These are phyloP conservation scores for Puccinia novopanici DNA, from an alignment of 1,284 basidiomycete species.

Conservation along the genomic window DNA sequence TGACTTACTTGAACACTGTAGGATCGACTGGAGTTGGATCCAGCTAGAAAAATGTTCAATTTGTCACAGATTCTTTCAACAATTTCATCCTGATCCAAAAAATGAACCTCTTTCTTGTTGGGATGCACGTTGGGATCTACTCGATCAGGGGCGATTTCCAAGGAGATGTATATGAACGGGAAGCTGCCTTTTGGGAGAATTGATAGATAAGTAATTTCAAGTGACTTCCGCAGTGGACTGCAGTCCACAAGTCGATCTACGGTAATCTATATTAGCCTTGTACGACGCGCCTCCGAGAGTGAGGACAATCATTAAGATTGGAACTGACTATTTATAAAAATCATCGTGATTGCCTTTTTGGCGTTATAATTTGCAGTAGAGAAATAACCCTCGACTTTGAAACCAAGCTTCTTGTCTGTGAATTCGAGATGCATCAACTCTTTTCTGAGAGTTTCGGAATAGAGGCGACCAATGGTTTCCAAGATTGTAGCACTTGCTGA, in stretches of 20 bases:
- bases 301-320: not conserved
- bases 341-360: conserved; percentile 78
- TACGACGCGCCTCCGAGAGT: not conserved
- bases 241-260: conserved; percentile 95
- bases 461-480: conserved; percentile 77
- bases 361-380: conserved; percentile 86
- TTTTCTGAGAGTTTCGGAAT: conserved; percentile 77
- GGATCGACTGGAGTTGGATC: conserved; percentile 68
- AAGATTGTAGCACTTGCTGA: conserved; percentile 66
- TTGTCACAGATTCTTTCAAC: conserved; percentile 76
- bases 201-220: conserved; percentile 81
- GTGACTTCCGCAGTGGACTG: conserved; percentile 76
- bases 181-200: conserved; percentile 87
- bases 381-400: conserved; percentile 74
- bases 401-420: conserved; percentile 60
- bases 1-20: conserved; percentile 76
- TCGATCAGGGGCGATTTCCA: conserved; percentile 79
- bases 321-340: conserved; percentile 93
- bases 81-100: conserved; percentile 87
- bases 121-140: conserved; percentile 99
- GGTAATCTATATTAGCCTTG: not conserved
- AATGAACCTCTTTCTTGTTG: conserved; percentile 89
- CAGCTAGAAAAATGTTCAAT: conserved; percentile 70
- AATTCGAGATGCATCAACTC: conserved; percentile 69
- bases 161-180: conserved; percentile 88